phyloP scores from a whole-genome alignment of 2,329 filamentous ascomycete species.

The Dichotomopilus funicola region DNA sequence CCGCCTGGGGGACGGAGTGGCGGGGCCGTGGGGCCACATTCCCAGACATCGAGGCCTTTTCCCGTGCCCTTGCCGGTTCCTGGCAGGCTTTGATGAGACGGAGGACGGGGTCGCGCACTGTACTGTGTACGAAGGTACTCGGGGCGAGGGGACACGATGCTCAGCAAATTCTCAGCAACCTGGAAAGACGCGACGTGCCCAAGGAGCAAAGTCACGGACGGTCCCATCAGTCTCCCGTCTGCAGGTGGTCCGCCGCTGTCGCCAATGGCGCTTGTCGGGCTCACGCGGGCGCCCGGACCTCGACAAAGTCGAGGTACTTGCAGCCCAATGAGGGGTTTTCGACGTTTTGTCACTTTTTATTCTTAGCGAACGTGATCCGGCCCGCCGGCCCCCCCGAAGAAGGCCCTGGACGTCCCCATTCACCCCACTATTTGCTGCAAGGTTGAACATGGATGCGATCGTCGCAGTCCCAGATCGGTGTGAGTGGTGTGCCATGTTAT shows the following conservation, averaged over 20 bases:
- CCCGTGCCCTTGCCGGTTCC: no score
- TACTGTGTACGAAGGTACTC: no score
- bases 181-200: no score
- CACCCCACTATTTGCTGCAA: slow-evolving; percentile 1
- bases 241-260: not conserved
- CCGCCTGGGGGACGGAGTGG: slow-evolving; percentile 9
- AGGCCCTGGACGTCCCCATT: not conserved
- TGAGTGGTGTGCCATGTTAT: not conserved
- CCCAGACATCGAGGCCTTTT: not conserved
- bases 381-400: slow-evolving; percentile 10
- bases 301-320: not conserved
- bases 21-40: slow-evolving; percentile 1
- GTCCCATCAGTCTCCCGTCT: no score
- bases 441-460: not conserved
- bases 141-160: no score
- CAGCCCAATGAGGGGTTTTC: slow-evolving; percentile 7
- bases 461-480: slow-evolving; percentile 5
- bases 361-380: slow-evolving; percentile 8
- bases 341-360: slow-evolving; percentile 1
- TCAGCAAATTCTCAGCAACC: no score
- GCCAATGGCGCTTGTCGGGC: not conserved
- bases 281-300: no score
- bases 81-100: no score
- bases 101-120: no score
- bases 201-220: no score